Evolutionary conservation across 202 grass and related monocot species (phyloP).

Genomic region (Sporobolus alterniflorus): DNA sequence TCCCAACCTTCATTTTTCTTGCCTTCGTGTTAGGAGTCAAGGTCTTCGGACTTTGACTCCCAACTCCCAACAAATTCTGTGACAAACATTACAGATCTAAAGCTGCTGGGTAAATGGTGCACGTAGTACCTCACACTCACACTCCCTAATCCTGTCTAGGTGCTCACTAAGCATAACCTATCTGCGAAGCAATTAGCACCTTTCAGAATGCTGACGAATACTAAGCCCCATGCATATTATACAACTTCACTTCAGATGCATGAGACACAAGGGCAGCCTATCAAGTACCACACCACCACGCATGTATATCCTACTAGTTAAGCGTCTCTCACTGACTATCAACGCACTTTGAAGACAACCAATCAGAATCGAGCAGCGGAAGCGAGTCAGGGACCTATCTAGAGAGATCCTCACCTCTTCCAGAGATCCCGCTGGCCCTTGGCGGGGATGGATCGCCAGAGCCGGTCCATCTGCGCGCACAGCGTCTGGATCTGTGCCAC

Average conservation of each 20-base stretch:
- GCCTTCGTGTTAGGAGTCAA: too few species aligned
- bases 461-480: conserved; percentile 94
- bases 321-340: too few species aligned
- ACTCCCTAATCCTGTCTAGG: neutral
- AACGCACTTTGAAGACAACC: neutral
- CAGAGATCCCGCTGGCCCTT: conserved; percentile 94
- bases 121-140: neutral
- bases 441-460: conserved; percentile 84
- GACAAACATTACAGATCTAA: neutral
- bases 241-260: neutral
- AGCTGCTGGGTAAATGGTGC: neutral
- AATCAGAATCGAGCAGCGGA: neutral
- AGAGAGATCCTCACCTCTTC: conserved; percentile 72
- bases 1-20: too few species aligned
- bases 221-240: neutral
- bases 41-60: too few species aligned
- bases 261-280: neutral
- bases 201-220: neutral
- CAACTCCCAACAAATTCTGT: neutral
- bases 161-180: neutral
- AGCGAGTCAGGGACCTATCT: neutral
- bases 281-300: neutral
- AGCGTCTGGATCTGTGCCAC: conserved; percentile 91
- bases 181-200: neutral
- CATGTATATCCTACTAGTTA: too few species aligned